Evolutionary conservation across 2,329 filamentous ascomycete genomes (phyloP), one percentile per base, ranked within the genome.

Genomic region (Pseudogymnoascus sp.): DNA sequence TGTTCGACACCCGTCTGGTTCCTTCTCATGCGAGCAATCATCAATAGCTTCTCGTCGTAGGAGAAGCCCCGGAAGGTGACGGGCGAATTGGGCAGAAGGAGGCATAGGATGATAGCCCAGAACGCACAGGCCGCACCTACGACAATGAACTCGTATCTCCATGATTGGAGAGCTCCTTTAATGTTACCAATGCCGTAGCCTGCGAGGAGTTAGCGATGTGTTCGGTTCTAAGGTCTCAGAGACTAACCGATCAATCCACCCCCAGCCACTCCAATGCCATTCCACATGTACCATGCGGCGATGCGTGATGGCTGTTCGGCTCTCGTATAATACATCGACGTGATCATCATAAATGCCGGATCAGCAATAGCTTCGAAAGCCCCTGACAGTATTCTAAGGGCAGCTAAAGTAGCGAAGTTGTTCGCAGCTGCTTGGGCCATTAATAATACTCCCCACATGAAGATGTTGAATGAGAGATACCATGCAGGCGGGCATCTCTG

Each of bases 1-100:
- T 76, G 81, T 62, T 77, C 74, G 28, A 84, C 78, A 23, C 82
- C 82, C 1, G 80, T 84, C 72, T 83, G 78, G 72, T 85, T 84
- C 62, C 79, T 75, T 38, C 77, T 79, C 63, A 84, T 76, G 62
- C 81, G 79, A 71, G 79, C 79, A 37, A 82, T 72, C 3, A 82
- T 73, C 0, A 75, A 76, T 3, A 79, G 75, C 64, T 75, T 75
- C 67, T 79, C 76, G n/a, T 66, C 68, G 40, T 75, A 69, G 1
- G 69, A 73, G 25, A 78, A 65, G 69, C 73, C 77, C 7, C 60
- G 49, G 4, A 79, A 77, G 61, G 75, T 72, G 68, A 81, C 77
- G 0, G 79, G 80, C 3, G 76, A 78, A 68, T 81, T 79, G 0
- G 81, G 81, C 16, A 83, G 70, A 63, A 78, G 62, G 69, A 75